Base-by-base conservation (phyloP, 352 stramenopile species). In the Phytophthora pseudosyringae region DNA sequence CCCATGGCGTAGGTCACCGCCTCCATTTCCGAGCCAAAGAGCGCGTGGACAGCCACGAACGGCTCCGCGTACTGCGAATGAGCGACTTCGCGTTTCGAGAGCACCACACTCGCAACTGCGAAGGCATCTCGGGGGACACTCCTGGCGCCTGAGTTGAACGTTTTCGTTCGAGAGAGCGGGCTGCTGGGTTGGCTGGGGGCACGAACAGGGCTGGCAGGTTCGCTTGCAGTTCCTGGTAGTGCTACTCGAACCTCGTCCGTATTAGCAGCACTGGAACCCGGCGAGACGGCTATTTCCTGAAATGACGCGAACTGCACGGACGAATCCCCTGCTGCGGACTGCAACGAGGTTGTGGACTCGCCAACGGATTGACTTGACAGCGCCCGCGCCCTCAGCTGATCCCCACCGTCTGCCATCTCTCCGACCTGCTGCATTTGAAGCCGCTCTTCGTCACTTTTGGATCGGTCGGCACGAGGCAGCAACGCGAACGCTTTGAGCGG, bases 61-160 rank as follows among this genome's bases (percentile, higher is more conserved):
- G 83, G 79, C 49, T 86, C 80, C 4, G 81, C 73, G 26, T 75
- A 76, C n/a, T 58, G 62, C 8, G 72, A 69, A 15, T 80, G 67
- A 31, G 60, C 64, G 13, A 76, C 71, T 40, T 90, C 72, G 3
- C 51, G 71, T 35, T 78, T 77, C 2, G 79, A 86, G 4, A 92
- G 64, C 21, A 90, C 70, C 12, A 90, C 72, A 50, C 81, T 87
- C n/a, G 64, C 72, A 41, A 84, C 70, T 3, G 79, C 81, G 50
- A 89, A 90, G 0, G 69, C 8, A 32, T 57, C 55, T 28, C 41
- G 43, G n/a, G n/a, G n/a, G 15, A 28, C 12, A 31, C 32, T 50
- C 15, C 8, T 47, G 26, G 13, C 0, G 8, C 26, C 29, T 28
- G 32, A 32, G 16, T 54, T 47, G 5, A 39, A 35, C 1, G 60